phyloP scores from a whole-genome alignment of 257 asterid species.

The Phtheirospermum japonicum region DNA sequence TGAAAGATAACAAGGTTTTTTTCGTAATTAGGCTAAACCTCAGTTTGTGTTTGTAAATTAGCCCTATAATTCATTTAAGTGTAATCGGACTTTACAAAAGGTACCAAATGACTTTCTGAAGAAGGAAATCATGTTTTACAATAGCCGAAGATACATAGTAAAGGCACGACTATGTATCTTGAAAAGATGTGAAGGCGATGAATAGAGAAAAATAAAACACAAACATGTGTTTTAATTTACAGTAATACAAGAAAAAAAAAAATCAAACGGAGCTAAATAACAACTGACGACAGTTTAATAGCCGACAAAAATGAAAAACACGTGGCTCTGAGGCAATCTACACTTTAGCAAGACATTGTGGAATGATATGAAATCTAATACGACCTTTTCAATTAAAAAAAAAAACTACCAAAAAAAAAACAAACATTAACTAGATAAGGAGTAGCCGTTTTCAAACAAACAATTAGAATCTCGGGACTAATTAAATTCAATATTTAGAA shows the following conservation, averaged over 20 bases:
- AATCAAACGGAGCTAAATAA: background rate
- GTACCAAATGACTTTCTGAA: background rate
- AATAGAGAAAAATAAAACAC: background rate
- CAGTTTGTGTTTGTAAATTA: background rate
- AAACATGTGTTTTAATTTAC: background rate
- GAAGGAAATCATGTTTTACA: background rate
- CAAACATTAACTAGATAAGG: background rate
- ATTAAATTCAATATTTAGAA: background rate
- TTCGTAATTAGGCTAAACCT: background rate
- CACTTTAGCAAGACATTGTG: background rate
- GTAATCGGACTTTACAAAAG: background rate
- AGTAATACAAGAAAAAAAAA: background rate
- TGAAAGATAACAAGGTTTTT: too few relatives aligned
- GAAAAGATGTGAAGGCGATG: too few relatives aligned
- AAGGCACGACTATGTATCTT: too few relatives aligned
- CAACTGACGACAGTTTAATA: background rate
- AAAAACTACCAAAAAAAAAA: background rate
- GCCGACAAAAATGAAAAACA: background rate
- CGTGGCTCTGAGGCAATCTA: background rate
- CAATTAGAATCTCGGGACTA: background rate
- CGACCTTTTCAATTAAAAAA: background rate
- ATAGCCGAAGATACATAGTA: background rate
- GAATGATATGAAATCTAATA: background rate
- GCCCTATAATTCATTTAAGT: too few relatives aligned
- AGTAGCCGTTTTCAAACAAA: background rate